Conservation (phyloP, 176 grass and related monocot species). For the Poa annua region DNA sequence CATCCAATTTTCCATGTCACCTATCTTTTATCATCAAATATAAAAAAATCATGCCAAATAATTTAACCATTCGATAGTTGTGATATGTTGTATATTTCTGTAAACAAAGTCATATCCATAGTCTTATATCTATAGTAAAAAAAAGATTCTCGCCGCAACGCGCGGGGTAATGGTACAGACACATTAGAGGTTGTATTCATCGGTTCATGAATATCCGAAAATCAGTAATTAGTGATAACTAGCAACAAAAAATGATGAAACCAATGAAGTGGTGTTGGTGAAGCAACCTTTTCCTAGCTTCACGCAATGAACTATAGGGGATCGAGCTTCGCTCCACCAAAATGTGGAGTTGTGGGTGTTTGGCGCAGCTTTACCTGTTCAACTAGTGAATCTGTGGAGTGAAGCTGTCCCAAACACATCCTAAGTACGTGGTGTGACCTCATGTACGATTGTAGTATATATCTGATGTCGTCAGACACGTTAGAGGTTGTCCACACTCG, state of each 20-base stretch:
- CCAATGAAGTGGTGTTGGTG: background rate
- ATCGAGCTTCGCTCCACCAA: background rate
- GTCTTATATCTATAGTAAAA: too few species aligned
- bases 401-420: background rate
- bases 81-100: too few species aligned
- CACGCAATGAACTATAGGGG: background rate
- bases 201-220: background rate
- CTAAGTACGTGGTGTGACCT: background rate
- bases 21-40: too few species aligned
- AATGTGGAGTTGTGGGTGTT: constrained; percentile 1
- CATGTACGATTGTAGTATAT: background rate
- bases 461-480: background rate
- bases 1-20: too few species aligned
- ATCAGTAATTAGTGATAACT: background rate
- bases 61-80: too few species aligned
- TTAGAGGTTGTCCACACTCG: too few species aligned
- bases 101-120: too few species aligned
- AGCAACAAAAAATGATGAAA: background rate
- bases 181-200: background rate
- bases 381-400: constrained; percentile 4
- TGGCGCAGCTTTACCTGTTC: background rate
- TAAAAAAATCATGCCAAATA: too few species aligned
- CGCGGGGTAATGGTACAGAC: background rate
- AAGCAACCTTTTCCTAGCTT: background rate
- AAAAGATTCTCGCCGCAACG: too few species aligned